Base-by-base conservation (phyloP, 768 basidiomycete species). In the Phylloporus arenicola region DNA sequence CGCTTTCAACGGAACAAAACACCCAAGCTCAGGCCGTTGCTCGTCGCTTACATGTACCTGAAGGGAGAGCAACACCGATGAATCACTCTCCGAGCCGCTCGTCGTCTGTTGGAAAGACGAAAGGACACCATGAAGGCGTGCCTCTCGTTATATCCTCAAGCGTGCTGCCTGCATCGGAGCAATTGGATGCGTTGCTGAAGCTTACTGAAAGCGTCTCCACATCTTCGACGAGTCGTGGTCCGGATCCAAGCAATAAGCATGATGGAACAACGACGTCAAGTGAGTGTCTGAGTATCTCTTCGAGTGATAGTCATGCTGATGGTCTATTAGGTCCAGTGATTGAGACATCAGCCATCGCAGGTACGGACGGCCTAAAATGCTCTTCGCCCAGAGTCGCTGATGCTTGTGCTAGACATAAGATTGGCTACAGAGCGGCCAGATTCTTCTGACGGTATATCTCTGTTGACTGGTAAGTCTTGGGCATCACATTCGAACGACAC, bases 21-120 rank as follows among this genome's bases (percentile, higher is more conserved):
- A 74, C 62, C 2, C 78, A 79, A 53, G 77, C 77, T 7, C 72
- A 75, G 53, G 67, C 64, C 42, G 71, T 78, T 14, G 77, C 78
- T 19, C 70, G 72, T 22, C 70, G 71, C 20, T 58, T 78, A 45
- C 75, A 79, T 52, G 75, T 78, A 16, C 77, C 77, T 0, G 74
- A 77, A 45, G 75, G 75, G 19, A 66, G 76, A 31, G 60, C 60
- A 3, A 72, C 73, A 1, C 75, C 74, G 3, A 53, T 59, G 50
- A 60, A 62, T 1, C 55, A 59, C 11, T 63, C 68, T 24, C 67
- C 64, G 2, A 73, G 69, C 55, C 73, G 73, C 9, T 66, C 72
- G 22, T 64, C 73, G 25, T 76, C 75, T 9, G 48, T 63, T 45
- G 61, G 60, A 45, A 64, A 61, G 55, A 44, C 49, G 16, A 61